Evolutionary conservation across 495 filamentous ascomycete species (phyloP).

Genomic region (Xeromyces bisporus): DNA sequence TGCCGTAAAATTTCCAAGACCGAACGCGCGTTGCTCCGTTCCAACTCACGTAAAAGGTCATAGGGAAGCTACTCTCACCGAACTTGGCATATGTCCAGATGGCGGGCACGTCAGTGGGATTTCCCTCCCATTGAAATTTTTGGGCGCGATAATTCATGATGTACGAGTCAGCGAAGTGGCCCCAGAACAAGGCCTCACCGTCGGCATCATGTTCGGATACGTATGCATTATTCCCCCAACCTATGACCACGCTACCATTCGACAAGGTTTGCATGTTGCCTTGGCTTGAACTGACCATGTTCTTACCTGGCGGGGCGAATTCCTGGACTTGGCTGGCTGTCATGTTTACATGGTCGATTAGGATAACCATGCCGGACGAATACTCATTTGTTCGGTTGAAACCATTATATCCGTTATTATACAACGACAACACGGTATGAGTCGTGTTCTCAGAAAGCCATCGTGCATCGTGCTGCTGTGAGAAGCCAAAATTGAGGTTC

Average conservation of each 20-base stretch:
- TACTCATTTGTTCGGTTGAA: conserved; percentile 23
- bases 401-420: conserved; percentile 35
- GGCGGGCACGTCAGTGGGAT: conserved; percentile 11
- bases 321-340: conserved; percentile 24
- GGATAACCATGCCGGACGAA: conserved; percentile 36
- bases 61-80: conserved; percentile 14
- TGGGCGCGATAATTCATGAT: conserved; percentile 19
- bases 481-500: conserved; percentile 36
- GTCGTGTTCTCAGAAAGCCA: conserved; percentile 28
- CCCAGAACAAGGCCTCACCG: conserved; percentile 28
- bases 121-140: conserved; percentile 19
- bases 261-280: conserved; percentile 39
- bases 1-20: conserved; percentile 21
- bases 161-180: conserved; percentile 11
- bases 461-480: conserved; percentile 42
- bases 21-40: conserved; percentile 30
- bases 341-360: conserved; percentile 28
- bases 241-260: conserved; percentile 34
- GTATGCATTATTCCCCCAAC: conserved; percentile 37
- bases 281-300: conserved; percentile 34
- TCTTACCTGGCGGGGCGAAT: conserved; percentile 24
- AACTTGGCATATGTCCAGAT: conserved; percentile 13
- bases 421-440: conserved; percentile 28
- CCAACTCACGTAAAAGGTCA: conserved; percentile 25
- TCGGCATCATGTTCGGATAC: conserved; percentile 33